Evolutionary conservation across 495 filamentous ascomycete genomes (phyloP).

Genomic region (Neurospora sp.): DNA sequence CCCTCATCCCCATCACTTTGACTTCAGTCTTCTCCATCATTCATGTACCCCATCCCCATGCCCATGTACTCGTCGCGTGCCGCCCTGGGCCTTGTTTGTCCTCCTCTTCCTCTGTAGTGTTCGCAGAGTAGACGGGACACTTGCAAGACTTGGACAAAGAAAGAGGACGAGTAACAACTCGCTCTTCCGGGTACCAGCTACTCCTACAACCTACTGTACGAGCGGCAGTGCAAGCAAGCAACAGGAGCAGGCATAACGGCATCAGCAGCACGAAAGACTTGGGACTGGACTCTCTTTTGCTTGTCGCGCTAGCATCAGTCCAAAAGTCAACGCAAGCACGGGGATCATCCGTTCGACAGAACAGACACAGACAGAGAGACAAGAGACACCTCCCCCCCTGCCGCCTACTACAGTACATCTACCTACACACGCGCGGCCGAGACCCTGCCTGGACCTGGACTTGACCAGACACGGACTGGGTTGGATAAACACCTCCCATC

Average conservation of each 20-base stretch:
- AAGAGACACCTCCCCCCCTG: not conserved
- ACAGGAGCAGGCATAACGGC: not conserved
- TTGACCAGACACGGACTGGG: not conserved
- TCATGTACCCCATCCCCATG: slow-evolving; percentile 19
- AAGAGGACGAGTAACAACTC: not conserved
- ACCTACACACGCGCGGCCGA: not conserved
- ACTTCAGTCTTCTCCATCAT: slow-evolving; percentile 1
- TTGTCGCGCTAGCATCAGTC: not conserved
- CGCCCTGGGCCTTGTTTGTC: slow-evolving; percentile 9
- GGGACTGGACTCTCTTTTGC: not conserved
- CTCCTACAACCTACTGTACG: not conserved
- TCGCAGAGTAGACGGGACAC: not conserved
- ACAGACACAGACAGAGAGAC: not conserved
- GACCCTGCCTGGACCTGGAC: not conserved
- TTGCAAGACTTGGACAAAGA: not conserved
- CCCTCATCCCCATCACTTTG: not conserved
- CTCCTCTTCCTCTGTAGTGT: not conserved
- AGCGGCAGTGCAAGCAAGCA: not conserved
- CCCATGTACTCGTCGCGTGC: slow-evolving; percentile 18
- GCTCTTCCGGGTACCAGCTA: not conserved
- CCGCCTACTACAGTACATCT: not conserved
- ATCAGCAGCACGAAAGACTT: not conserved
- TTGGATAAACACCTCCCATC: not conserved
- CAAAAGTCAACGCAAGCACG: not conserved
- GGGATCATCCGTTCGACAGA: not conserved